These are phyloP conservation scores for Quercus cerris DNA, from an alignment of 306 rosid genomes.

Conservation along the genomic window DNA sequence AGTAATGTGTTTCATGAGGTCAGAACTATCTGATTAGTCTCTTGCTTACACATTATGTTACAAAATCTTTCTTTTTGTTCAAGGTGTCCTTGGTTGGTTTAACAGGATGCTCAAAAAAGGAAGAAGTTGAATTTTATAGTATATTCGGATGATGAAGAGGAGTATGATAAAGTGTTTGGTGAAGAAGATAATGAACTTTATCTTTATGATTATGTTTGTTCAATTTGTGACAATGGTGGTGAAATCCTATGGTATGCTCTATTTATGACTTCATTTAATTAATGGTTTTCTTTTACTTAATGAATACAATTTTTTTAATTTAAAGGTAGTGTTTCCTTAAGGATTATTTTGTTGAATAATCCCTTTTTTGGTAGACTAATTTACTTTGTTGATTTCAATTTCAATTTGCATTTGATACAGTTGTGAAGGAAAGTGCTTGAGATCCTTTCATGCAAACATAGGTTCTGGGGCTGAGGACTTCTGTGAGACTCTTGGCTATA, in stretches of 20 bases:
- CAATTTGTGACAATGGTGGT: conserved; percentile 75
- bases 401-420: conserved; percentile 26
- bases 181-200: conserved; percentile 36
- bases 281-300: neutral
- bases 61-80: conserved; percentile 21
- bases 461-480: conserved; percentile 25
- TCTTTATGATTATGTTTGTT: conserved; percentile 53
- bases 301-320: neutral
- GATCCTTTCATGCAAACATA: conserved; percentile 61
- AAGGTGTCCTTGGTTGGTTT: conserved; percentile 21
- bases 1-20: conserved; percentile 32
- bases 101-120: conserved; percentile 31
- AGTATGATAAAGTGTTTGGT: conserved; percentile 10
- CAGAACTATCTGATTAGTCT: conserved; percentile 3
- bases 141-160: conserved; percentile 30
- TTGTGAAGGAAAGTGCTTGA: conserved; percentile 69
- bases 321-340: neutral
- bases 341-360: neutral
- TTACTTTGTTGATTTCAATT: conserved; percentile 3
- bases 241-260: conserved; percentile 55
- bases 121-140: conserved; percentile 24
- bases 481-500: conserved; percentile 60
- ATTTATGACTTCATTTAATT: conserved; percentile 3
- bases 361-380: neutral
- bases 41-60: neutral